Evolutionary conservation across 495 filamentous ascomycete species (phyloP).

Genomic region (Parathielavia appendiculata): DNA sequence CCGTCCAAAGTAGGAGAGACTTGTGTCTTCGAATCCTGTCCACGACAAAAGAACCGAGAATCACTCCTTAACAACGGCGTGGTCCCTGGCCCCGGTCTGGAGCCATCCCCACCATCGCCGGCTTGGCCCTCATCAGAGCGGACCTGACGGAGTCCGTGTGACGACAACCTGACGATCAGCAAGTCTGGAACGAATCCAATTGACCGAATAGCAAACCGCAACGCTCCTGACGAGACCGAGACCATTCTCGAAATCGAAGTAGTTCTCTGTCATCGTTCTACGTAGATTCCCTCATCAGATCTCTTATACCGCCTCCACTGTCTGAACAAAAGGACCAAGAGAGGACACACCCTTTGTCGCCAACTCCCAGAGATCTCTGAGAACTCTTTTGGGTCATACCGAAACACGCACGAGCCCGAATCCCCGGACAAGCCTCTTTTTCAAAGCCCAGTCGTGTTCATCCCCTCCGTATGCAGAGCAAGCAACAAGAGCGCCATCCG

Average conservation of each 20-base stretch:
- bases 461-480: neutral
- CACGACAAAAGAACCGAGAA: neutral
- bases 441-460: neutral
- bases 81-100: neutral
- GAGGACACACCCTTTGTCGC: neutral
- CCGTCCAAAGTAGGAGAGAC: too few relatives aligned
- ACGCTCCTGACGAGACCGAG: neutral
- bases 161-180: slow-evolving; percentile 12
- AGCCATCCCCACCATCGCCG: neutral
- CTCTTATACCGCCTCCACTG: neutral
- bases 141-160: slow-evolving; percentile 1
- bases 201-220: neutral
- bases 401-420: too few relatives aligned
- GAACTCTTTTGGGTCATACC: too few relatives aligned
- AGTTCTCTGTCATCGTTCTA: neutral
- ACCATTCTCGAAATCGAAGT: slow-evolving; percentile 3
- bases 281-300: neutral
- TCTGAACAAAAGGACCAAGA: neutral
- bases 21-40: slow-evolving; percentile 2
- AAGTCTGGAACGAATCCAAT: neutral
- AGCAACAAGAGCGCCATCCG: too few relatives aligned
- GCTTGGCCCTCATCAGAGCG: neutral
- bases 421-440: too few relatives aligned
- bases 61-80: slow-evolving; percentile 1
- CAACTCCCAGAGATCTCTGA: neutral